Evolutionary conservation across 2,329 filamentous ascomycete species (phyloP).

Genomic region (Orbilia ellipsospora): DNA sequence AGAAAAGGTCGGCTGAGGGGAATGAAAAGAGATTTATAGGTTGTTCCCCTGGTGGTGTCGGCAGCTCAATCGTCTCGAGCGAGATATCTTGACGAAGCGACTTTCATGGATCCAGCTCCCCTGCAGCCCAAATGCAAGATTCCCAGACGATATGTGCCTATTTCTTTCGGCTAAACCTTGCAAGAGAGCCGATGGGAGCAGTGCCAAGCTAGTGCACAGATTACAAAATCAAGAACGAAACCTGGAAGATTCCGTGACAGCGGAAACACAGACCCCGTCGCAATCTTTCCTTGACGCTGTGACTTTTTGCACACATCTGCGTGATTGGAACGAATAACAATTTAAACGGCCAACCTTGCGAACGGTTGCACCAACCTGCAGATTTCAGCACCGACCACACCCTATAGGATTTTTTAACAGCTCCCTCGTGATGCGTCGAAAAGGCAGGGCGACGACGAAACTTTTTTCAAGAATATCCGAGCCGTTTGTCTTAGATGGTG

Average conservation of each 20-base stretch:
- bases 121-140: background rate
- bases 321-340: conserved; percentile 25
- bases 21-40: too few species aligned
- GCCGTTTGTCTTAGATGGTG: conserved; percentile 23
- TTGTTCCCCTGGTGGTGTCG: too few species aligned
- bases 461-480: conserved; percentile 43
- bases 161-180: conserved; percentile 9
- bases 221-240: background rate
- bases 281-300: conserved; percentile 21
- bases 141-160: conserved; percentile 21
- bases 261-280: conserved; percentile 42
- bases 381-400: conserved; percentile 10
- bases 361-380: conserved; percentile 31
- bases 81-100: too few species aligned
- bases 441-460: conserved; percentile 25
- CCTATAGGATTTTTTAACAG: conserved; percentile 18
- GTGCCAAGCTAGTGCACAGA: background rate
- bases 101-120: background rate
- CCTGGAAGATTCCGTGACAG: conserved; percentile 28
- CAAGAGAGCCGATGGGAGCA: background rate
- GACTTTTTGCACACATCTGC: conserved; percentile 5
- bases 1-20: too few species aligned
- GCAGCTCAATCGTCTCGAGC: too few species aligned
- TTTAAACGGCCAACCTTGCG: conserved; percentile 31
- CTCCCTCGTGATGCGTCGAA: conserved; percentile 43